Percentiles rank a stretch among this genome's conserved stretches.
Conservation (phyloP, 2,329 filamentous ascomycete species). For the Fusarium sp. region DNA sequence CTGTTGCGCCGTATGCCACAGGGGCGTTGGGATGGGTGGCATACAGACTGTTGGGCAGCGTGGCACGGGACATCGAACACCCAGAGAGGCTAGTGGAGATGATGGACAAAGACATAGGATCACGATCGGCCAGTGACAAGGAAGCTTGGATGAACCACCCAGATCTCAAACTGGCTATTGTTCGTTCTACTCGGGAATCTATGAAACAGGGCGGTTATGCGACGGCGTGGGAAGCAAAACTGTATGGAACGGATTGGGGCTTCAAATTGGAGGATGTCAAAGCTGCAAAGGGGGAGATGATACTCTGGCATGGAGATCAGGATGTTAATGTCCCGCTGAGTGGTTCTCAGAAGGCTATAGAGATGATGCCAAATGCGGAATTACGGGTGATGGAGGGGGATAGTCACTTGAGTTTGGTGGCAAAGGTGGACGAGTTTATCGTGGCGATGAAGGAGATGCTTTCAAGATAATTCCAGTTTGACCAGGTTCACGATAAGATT, state of each 20-base stretch:
- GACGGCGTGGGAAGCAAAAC: slow-evolving; percentile 21
- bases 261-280: slow-evolving; percentile 30
- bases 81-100: slow-evolving; percentile 18
- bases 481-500: neutral
- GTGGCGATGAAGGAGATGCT: slow-evolving; percentile 23
- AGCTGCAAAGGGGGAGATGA: slow-evolving; percentile 25
- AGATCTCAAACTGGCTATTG: slow-evolving; percentile 2
- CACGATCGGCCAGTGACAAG: slow-evolving; percentile 9
- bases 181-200: slow-evolving; percentile 8
- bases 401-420: slow-evolving; percentile 30
- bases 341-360: slow-evolving; percentile 16
- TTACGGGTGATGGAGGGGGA: slow-evolving; percentile 25
- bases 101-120: slow-evolving; percentile 26
- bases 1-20: slow-evolving; percentile 18
- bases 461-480: neutral
- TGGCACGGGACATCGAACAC: slow-evolving; percentile 25
- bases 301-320: slow-evolving; percentile 31
- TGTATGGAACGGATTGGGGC: slow-evolving; percentile 31
- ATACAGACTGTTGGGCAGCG: slow-evolving; percentile 3
- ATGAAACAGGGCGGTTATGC: slow-evolving; percentile 31
- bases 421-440: slow-evolving; percentile 7
- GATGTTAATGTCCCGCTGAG: slow-evolving; percentile 29
- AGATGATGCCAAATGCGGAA: slow-evolving; percentile 20
- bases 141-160: slow-evolving; percentile 6
- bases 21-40: slow-evolving; percentile 17